A percentile compares a stretch with the other conserved stretches of the same genome.
phyloP scores from a whole-genome alignment of 805 yeast species.

The Candida koratica region DNA sequence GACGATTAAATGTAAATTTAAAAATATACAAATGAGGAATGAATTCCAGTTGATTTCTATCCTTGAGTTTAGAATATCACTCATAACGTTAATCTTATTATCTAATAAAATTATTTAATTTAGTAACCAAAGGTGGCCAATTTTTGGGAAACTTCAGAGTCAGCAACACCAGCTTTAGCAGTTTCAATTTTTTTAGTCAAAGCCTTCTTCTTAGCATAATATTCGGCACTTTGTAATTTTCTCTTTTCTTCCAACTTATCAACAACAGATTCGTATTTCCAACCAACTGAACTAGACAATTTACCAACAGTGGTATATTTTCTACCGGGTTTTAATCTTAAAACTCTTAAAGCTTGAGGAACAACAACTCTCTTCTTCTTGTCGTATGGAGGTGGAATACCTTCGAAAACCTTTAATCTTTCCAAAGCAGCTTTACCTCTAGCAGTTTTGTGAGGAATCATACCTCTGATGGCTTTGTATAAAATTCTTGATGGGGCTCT shows the following conservation, averaged over 20 bases:
- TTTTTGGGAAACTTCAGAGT: slow-evolving; percentile 85
- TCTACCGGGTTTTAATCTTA: slow-evolving; percentile 99
- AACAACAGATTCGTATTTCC: slow-evolving; percentile 99
- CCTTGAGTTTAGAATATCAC: slow-evolving; percentile 2
- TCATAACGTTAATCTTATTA: slow-evolving; percentile 8
- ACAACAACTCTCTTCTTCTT: slow-evolving; percentile 99
- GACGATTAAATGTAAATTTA: slow-evolving; percentile 11
- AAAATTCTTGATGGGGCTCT: slow-evolving; percentile 99
- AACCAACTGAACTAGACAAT: slow-evolving; percentile 94
- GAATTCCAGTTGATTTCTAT: slow-evolving; percentile 8
- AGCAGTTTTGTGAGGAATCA: slow-evolving; percentile 99
- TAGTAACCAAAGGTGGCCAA: slow-evolving; percentile 98
- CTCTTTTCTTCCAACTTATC: slow-evolving; percentile 98
- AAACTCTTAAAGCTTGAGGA: slow-evolving; percentile 98
- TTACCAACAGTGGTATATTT: slow-evolving; percentile 98
- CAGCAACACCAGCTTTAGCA: slow-evolving; percentile 84
- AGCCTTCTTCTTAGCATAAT: slow-evolving; percentile 98
- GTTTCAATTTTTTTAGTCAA: slow-evolving; percentile 85
- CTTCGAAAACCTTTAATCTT: slow-evolving; percentile 99
- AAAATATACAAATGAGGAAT: slow-evolving; percentile 16
- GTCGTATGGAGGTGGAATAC: slow-evolving; percentile 99
- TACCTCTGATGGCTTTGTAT: slow-evolving; percentile 99
- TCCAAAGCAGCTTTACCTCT: slow-evolving; percentile 99
- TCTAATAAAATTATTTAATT: slow-evolving; percentile 18
- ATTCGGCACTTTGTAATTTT: slow-evolving; percentile 97